Percentiles rank a stretch among this genome's conserved stretches.
Evolutionary conservation across 2,329 filamentous ascomycete genomes (phyloP).

Genomic region (Ascosphaera pollenicola): DNA sequence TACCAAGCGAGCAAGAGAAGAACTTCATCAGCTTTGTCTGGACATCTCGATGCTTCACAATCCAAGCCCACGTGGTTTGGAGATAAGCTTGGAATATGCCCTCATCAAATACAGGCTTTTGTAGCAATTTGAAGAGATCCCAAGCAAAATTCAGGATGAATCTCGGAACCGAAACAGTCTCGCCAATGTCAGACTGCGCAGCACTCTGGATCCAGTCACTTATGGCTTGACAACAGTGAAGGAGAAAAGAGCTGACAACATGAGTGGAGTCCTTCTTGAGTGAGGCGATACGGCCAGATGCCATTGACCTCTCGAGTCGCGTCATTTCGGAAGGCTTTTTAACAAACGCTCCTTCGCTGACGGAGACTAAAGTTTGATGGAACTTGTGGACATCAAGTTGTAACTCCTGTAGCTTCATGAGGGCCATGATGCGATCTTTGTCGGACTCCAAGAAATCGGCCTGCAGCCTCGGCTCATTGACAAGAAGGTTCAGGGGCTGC

Average conservation of each 20-base stretch:
- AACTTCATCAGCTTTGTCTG: slow-evolving; percentile 10
- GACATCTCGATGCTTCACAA: slow-evolving; percentile 13
- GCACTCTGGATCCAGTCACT: slow-evolving; percentile 13
- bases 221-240: slow-evolving; percentile 15
- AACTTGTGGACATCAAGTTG: slow-evolving; percentile 16
- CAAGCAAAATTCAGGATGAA: slow-evolving; percentile 23
- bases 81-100: slow-evolving; percentile 33
- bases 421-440: slow-evolving; percentile 8
- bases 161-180: slow-evolving; percentile 10
- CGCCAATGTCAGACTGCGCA: slow-evolving; percentile 10
- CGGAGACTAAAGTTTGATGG: slow-evolving; percentile 12
- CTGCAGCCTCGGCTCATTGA: slow-evolving; percentile 16
- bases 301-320: slow-evolving; percentile 19
- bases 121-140: slow-evolving; percentile 24
- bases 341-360: slow-evolving; percentile 12
- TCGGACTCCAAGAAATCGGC: slow-evolving; percentile 10
- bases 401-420: slow-evolving; percentile 17
- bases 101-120: slow-evolving; percentile 24
- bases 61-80: slow-evolving; percentile 16
- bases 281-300: slow-evolving; percentile 16
- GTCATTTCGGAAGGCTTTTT: slow-evolving; percentile 22
- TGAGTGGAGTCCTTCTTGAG: slow-evolving; percentile 21
- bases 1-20: slow-evolving; percentile 18
- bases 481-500: slow-evolving; percentile 18
- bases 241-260: slow-evolving; percentile 17